Evolutionary conservation across 1,284 basidiomycete genomes (phyloP), one percentile per base, ranked within the genome.

Genomic region (Malassezia nana): DNA sequence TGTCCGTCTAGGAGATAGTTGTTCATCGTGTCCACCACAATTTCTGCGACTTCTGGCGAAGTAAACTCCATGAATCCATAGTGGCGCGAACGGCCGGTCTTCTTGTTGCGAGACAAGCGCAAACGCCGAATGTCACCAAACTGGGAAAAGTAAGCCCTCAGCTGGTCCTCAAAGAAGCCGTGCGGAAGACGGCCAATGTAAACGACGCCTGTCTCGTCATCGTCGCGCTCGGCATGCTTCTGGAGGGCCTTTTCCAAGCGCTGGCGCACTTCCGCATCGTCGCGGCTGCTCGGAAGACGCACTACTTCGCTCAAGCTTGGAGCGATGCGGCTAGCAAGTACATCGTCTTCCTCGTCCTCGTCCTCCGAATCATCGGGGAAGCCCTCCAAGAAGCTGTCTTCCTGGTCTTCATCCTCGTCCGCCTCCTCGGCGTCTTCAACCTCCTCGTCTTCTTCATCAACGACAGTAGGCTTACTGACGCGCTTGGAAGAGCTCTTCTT

Each of bases 21-120:
- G 80, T 99, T 83, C 92, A 98, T 96, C 41, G 94, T 98, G 70
- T 98, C 94, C 6, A 87, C 85, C 9, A 96, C 94, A 59, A 99
- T 95, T 70, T 88, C 78, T 0, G 92, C 91, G 39, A 98, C 91
- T 1, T 86, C 82, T 13, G 81, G 80, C 31, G 88, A 89, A 55
- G 84, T 82, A 74, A 99, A 94, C 76, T 98, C 92, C 69, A 99
- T 80, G 78, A 95, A 98, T 2, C 82, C 92, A 75, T 95, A 98
- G 76, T 96, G 92, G 76, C 94, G 95, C 29, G 90, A 90, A 52
- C 81, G 82, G 55, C 94, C 94, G 10, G 91, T 95, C 88, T 86
- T 88, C 77, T 89, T 89, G 76, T 94, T 98, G 51, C 94, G 82
- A 4, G 90, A 92, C 16, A 98, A 77, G 16, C 94, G 83, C 38